Conservation (phyloP, 441 rosid genomes). For the Francoa sonchifolia region DNA sequence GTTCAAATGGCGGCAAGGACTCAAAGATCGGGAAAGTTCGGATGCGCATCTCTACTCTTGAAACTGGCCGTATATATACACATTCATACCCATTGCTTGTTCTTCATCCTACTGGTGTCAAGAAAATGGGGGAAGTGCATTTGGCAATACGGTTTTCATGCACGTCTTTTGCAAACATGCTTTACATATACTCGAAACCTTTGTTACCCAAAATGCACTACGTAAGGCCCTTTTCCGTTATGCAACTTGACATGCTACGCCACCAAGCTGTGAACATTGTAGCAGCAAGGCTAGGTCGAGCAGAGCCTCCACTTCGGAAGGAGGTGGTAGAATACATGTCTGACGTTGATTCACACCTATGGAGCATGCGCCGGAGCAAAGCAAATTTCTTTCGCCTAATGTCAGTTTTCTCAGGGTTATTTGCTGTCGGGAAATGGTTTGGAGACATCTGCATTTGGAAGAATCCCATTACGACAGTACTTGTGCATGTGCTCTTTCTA, state of each 20-base stretch:
- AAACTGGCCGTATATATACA: constrained; percentile 68
- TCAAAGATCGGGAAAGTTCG: constrained; percentile 70
- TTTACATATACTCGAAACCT: constrained; percentile 69
- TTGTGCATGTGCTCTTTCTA: constrained; percentile 56
- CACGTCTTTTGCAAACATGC: constrained; percentile 53
- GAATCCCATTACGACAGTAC: constrained; percentile 58
- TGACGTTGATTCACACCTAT: constrained; percentile 77
- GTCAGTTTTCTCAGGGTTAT: constrained; percentile 43
- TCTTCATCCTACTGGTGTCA: constrained; percentile 58
- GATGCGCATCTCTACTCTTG: constrained; percentile 70
- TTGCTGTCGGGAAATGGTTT: constrained; percentile 60
- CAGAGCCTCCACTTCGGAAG: constrained; percentile 80
- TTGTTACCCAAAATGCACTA: constrained; percentile 85
- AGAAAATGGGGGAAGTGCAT: constrained; percentile 81
- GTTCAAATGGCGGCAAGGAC: constrained; percentile 48
- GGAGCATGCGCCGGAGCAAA: constrained; percentile 93
- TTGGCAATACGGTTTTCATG: constrained; percentile 70
- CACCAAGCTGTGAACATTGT: constrained; percentile 88
- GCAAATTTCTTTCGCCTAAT: constrained; percentile 77
- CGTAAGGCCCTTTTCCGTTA: constrained; percentile 62
- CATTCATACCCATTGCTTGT: constrained; percentile 75
- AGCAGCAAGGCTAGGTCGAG: constrained; percentile 57
- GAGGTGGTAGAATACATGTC: constrained; percentile 89
- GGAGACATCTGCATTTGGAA: constrained; percentile 67
- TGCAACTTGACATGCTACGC: constrained; percentile 68